Conservation (phyloP, 2,329 filamentous ascomycete genomes). For the Pseudodiploospora longispora region DNA sequence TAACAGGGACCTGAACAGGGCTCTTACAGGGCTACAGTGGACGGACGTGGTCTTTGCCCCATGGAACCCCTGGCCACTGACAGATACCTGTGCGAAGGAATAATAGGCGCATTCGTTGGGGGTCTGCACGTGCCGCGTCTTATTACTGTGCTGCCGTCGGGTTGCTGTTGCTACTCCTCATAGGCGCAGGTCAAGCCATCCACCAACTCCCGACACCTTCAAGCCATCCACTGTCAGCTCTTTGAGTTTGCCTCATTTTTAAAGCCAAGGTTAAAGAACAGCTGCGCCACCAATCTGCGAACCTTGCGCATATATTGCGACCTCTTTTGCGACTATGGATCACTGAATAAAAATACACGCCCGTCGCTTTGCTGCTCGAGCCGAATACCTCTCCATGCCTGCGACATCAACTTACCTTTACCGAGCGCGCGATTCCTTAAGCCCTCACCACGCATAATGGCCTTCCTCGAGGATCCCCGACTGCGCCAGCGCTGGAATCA, state of each 20-base stretch:
- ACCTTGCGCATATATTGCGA: too few relatives aligned
- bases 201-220: too few relatives aligned
- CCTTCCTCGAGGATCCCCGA: constrained; percentile 70
- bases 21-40: too few relatives aligned
- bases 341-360: not conserved
- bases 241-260: not conserved
- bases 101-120: not conserved
- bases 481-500: constrained; percentile 91
- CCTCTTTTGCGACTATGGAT: not conserved
- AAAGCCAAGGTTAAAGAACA: constrained; percentile 2
- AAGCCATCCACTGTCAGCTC: too few relatives aligned
- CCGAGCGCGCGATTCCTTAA: not conserved
- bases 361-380: not conserved
- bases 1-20: too few relatives aligned
- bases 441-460: constrained; percentile 33
- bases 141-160: not conserved
- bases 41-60: too few relatives aligned
- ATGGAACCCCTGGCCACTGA: too few relatives aligned
- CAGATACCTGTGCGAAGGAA: too few relatives aligned
- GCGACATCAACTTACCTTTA: constrained; percentile 4
- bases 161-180: too few relatives aligned
- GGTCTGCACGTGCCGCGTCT: constrained; percentile 6
- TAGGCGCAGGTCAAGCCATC: too few relatives aligned
- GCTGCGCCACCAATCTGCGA: not conserved
- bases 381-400: constrained; percentile 3